Conservation (phyloP, 805 yeast species). For the Wickerhamiella azyma region DNA sequence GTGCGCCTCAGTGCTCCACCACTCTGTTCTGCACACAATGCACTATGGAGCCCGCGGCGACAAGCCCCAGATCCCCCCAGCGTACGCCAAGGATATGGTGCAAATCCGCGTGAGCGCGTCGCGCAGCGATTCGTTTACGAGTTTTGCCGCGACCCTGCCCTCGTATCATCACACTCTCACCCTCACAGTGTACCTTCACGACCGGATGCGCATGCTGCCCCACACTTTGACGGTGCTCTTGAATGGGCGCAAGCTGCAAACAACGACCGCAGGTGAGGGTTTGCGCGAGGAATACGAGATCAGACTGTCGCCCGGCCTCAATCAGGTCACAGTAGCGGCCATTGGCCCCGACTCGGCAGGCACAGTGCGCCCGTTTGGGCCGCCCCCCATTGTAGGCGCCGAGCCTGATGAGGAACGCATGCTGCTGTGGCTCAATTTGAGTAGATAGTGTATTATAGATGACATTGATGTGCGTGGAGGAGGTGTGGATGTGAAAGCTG, state of each 20-base stretch:
- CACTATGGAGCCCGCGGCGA: conserved; percentile 14
- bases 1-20: conserved; percentile 14
- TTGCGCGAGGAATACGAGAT: conserved; percentile 23
- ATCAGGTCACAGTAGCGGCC: conserved; percentile 24
- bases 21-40: conserved; percentile 1
- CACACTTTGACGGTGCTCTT: conserved; percentile 22
- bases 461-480: too few relatives aligned
- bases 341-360: conserved; percentile 18
- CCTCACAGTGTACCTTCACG: conserved; percentile 33
- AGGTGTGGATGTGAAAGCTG: too few relatives aligned
- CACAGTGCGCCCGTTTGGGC: conserved; percentile 18
- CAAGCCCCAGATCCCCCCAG: conserved; percentile 11
- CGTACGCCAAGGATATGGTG: conserved; percentile 17
- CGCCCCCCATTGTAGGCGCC: conserved; percentile 21
- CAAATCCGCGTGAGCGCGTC: conserved; percentile 20
- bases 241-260: conserved; percentile 21
- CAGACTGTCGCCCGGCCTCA: conserved; percentile 25
- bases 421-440: conserved; percentile 19
- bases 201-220: conserved; percentile 25
- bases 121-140: conserved; percentile 15
- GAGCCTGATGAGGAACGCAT: conserved; percentile 21
- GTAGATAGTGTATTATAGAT: conserved; percentile 19
- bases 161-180: conserved; percentile 35
- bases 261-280: conserved; percentile 12
- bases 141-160: conserved; percentile 30